A percentile compares a stretch with the other conserved stretches of the same genome.
Evolutionary conservation across 148 eudicot genomes (phyloP).

Genomic region (Silene latifolia): DNA sequence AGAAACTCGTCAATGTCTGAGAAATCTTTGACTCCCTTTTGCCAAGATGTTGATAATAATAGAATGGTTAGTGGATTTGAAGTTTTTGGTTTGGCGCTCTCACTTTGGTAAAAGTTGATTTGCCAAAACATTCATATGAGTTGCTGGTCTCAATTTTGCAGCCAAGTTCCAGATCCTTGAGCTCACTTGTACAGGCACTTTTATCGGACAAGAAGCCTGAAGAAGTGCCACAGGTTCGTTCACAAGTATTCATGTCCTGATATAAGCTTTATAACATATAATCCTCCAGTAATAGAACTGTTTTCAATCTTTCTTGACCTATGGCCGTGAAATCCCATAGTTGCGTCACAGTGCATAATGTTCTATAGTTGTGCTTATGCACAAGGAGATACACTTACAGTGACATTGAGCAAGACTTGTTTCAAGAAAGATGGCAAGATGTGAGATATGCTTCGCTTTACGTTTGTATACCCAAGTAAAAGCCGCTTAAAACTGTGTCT

Average conservation of each 20-base stretch:
- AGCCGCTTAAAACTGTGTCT: not conserved
- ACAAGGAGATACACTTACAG: not conserved
- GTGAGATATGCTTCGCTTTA: not conserved
- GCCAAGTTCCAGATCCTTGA: constrained; percentile 67
- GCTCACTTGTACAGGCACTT: constrained; percentile 74
- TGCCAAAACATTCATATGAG: not conserved
- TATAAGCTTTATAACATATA: not conserved
- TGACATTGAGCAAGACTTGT: not conserved
- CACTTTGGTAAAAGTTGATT: constrained; percentile 6
- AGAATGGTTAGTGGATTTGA: constrained; percentile 43
- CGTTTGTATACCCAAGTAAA: not conserved
- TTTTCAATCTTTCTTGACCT: not conserved
- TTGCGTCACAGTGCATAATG: not conserved
- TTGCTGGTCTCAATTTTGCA: constrained; percentile 33
- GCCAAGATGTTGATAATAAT: constrained; percentile 43
- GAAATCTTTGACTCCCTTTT: constrained; percentile 44
- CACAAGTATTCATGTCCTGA: not conserved
- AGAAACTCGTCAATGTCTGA: constrained; percentile 57
- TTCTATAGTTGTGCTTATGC: too few species aligned
- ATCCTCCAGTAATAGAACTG: not conserved
- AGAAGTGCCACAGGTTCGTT: constrained; percentile 84
- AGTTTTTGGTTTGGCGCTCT: not conserved
- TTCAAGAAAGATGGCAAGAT: not conserved
- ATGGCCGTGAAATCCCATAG: too few species aligned
- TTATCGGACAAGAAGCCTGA: constrained; percentile 84